Evolutionary conservation across 768 basidiomycete genomes (phyloP).

Genomic region (Pisolithus microcarpus): DNA sequence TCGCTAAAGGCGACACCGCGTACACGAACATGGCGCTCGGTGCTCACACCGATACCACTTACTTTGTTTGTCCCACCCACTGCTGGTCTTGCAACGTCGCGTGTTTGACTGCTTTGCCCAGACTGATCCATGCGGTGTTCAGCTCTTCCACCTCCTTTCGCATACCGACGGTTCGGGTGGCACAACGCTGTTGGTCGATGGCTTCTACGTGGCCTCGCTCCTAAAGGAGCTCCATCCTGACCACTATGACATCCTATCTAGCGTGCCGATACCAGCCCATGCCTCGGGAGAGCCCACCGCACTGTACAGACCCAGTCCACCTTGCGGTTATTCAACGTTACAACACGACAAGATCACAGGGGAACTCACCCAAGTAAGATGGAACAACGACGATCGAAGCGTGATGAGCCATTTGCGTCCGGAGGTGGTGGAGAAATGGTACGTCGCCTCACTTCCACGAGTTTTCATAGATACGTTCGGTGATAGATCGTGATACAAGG

Average conservation of each 20-base stretch:
- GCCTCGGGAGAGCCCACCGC: conserved; percentile 72
- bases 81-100: neutral
- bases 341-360: conserved; percentile 53
- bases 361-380: conserved; percentile 71
- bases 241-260: conserved; percentile 61
- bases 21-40: conserved; percentile 85
- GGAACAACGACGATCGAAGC: conserved; percentile 94
- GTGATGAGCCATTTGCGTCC: conserved; percentile 58
- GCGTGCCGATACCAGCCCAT: conserved; percentile 68
- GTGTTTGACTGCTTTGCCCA: conserved; percentile 24
- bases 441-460: conserved; percentile 3
- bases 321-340: conserved; percentile 62
- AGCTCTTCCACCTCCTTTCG: conserved; percentile 90
- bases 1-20: conserved; percentile 88
- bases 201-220: conserved; percentile 83
- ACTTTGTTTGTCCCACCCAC: conserved; percentile 28
- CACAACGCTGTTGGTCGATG: conserved; percentile 88
- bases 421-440: conserved; percentile 70
- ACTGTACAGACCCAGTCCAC: conserved; percentile 52
- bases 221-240: conserved; percentile 67
- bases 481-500: conserved; percentile 29
- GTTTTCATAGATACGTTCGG: neutral
- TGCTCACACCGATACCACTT: conserved; percentile 77
- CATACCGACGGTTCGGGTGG: conserved; percentile 80
- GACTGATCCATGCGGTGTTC: conserved; percentile 94